These are phyloP conservation scores for Melastoma malabathricum DNA, from an alignment of 345 rosid species.

Conservation along the genomic window DNA sequence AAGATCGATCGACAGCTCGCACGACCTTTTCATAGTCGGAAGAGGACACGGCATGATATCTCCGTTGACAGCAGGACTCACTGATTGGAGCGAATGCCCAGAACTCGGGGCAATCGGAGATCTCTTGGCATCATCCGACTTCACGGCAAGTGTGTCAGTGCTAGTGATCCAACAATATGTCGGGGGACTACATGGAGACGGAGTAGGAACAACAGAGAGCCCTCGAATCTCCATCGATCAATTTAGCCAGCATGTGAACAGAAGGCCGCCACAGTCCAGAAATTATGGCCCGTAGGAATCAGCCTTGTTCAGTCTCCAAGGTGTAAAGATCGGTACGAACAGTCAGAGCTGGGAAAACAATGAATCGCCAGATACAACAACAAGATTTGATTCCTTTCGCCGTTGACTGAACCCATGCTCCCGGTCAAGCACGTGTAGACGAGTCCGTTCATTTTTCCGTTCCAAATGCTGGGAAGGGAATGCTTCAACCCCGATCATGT, in stretches of 20 bases:
- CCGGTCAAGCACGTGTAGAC: no score
- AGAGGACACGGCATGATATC: slow-evolving; percentile 73
- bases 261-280: slow-evolving; percentile 7
- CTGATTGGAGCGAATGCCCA: slow-evolving; percentile 99
- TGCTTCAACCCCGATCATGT: no score
- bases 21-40: slow-evolving; percentile 78
- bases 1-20: slow-evolving; percentile 50
- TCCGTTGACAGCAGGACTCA: slow-evolving; percentile 72
- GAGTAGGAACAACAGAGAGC: slow-evolving; percentile 31
- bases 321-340: no score
- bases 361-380: no score
- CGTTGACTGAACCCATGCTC: no score
- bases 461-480: no score
- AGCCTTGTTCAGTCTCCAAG: neutral
- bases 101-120: slow-evolving; percentile 97
- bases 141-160: slow-evolving; percentile 65
- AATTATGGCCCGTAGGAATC: slow-evolving; percentile 2
- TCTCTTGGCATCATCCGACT: slow-evolving; percentile 84
- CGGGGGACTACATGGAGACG: slow-evolving; percentile 25
- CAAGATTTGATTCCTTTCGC: no score
- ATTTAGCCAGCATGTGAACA: slow-evolving; percentile 6
- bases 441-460: no score
- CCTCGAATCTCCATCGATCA: slow-evolving; percentile 20
- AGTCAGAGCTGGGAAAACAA: no score
- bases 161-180: slow-evolving; percentile 71